phyloP scores from a whole-genome alignment of 139 green algal genomes.

The Eudorina sp. region DNA sequence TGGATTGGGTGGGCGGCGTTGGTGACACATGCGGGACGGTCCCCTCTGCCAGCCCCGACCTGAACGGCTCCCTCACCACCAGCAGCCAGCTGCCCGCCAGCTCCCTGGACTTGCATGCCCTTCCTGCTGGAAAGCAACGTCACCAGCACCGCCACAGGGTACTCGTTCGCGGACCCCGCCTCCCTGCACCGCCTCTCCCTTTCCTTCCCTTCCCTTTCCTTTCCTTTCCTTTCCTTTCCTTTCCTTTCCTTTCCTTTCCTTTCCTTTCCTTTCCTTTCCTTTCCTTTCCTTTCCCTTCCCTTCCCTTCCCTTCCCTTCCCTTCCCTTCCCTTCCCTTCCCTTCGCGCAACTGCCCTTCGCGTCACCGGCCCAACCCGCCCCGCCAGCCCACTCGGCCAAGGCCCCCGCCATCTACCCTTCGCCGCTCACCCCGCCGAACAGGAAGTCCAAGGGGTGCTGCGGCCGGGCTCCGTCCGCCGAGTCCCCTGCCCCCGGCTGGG shows the following conservation, averaged over 20 bases:
- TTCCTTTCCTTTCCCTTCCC: not conserved
- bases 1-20: too few relatives aligned
- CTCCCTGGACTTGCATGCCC: too few relatives aligned
- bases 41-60: too few relatives aligned
- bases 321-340: not conserved
- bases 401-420: not conserved
- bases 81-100: too few relatives aligned
- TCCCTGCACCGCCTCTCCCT: not conserved
- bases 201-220: not conserved
- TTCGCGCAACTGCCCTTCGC: not conserved
- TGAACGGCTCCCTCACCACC: too few relatives aligned
- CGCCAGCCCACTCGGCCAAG: too few relatives aligned
- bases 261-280: not conserved
- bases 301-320: not conserved
- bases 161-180: too few relatives aligned
- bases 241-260: not conserved
- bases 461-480: not conserved
- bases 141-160: too few relatives aligned
- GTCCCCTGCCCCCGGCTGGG: not conserved
- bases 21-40: too few relatives aligned
- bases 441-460: conserved; percentile 4
- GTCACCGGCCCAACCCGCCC: too few relatives aligned
- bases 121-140: not conserved
- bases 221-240: not conserved
- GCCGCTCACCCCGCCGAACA: not conserved